Base-by-base conservation (phyloP, 2,329 filamentous ascomycete species). In the Aspergillus oerlinghausenensis region DNA sequence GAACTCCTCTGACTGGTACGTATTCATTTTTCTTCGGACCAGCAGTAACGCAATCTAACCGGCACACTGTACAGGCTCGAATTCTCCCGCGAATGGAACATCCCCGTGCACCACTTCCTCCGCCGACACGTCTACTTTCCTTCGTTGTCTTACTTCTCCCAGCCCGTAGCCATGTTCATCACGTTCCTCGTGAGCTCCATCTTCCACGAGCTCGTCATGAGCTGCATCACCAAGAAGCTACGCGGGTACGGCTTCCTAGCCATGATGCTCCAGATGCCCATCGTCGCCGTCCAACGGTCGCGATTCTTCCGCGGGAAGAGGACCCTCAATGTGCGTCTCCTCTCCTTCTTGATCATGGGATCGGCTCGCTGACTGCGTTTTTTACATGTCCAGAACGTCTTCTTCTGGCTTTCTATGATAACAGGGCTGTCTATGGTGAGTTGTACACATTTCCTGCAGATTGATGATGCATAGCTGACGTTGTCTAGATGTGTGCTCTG, bases 261-360 rank as follows among this genome's bases (percentile, higher is more conserved):
- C 60, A 94, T 97, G 86, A 97, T 99, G 94, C 77, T 95, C 60
- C 94, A 99, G 79, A 82, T 97, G 64, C 94, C 94, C 0, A 94
- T 97, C 63, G 89, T 97, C n/a, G 85, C 92, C 73, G 78, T 97
- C 29, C 94, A 97, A 78, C 84, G 90, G 60, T 92, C 89, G 4
- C 84, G 80, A 59, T 90, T 85, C 79, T 85, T 97, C 40, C 83
- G 86, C 54, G 86, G 87, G 21, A 84, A 85, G 64, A 86, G 86
- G 70, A 87, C 92, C 29, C 78, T 96, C 56, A 97, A 97, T 69
- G 80, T 82, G 65, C 64, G 72, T 66, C 11, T 4, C 9, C 14
- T 32, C 7, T 29, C 28, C 49, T 23, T 40, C 28, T 49, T 10
- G 8, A 11, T 40, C 19, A 14, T 2, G 8, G n/a, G 6, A 17